Evolutionary conservation across 768 basidiomycete genomes (phyloP).

Genomic region (Kwoniella dendrophila): DNA sequence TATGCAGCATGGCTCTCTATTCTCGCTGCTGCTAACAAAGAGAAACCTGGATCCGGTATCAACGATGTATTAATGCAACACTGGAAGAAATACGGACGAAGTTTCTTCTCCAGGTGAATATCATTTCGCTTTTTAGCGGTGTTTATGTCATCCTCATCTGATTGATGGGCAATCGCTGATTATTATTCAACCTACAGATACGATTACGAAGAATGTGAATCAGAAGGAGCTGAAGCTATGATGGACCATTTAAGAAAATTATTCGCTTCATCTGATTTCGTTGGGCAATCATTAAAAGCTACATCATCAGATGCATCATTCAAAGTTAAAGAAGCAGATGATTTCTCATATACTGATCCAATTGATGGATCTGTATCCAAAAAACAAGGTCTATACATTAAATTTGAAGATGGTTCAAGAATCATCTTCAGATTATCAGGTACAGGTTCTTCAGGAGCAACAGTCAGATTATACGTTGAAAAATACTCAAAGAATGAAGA

Average conservation of each 20-base stretch:
- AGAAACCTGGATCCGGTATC: slow-evolving; percentile 61
- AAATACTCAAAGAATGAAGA: slow-evolving; percentile 65
- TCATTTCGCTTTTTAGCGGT: background rate
- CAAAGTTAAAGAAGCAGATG: slow-evolving; percentile 72
- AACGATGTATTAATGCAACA: slow-evolving; percentile 85
- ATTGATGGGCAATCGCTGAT: background rate
- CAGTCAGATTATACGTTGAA: slow-evolving; percentile 94
- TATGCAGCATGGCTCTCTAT: slow-evolving; percentile 91
- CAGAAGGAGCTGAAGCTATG: slow-evolving; percentile 82
- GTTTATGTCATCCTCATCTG: background rate
- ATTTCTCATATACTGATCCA: slow-evolving; percentile 98
- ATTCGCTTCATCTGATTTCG: slow-evolving; percentile 66
- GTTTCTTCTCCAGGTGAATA: slow-evolving; percentile 80
- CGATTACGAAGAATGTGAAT: slow-evolving; percentile 97
- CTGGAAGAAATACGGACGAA: slow-evolving; percentile 91
- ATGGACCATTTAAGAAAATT: slow-evolving; percentile 75
- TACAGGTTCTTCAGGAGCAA: slow-evolving; percentile 94
- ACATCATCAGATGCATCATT: slow-evolving; percentile 69
- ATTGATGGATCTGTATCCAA: slow-evolving; percentile 89
- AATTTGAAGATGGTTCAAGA: slow-evolving; percentile 86
- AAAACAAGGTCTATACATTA: slow-evolving; percentile 94
- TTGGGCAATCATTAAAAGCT: slow-evolving; percentile 69
- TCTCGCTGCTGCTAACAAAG: slow-evolving; percentile 80
- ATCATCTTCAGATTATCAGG: slow-evolving; percentile 96
- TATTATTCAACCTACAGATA: slow-evolving; percentile 61